Conservation (phyloP, 176 grass and related monocot genomes). For the Oryza coarctata region DNA sequence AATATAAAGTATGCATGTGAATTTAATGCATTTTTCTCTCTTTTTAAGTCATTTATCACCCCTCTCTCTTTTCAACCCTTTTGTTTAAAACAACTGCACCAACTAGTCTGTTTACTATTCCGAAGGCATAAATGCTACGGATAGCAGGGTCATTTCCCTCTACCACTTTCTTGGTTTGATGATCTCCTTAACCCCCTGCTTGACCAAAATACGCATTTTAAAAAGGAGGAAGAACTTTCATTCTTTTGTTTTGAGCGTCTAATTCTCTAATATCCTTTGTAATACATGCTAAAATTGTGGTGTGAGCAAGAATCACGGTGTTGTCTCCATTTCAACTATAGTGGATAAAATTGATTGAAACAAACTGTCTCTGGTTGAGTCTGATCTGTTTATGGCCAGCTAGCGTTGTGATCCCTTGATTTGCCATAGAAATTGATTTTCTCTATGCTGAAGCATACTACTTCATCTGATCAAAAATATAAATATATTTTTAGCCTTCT, state of each 20-base stretch:
- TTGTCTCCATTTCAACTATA: not conserved
- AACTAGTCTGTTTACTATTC: not conserved
- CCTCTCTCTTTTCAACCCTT: not conserved
- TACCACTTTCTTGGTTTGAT: not conserved
- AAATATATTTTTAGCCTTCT: not conserved
- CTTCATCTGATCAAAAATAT: not conserved
- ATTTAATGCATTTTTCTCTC: not conserved
- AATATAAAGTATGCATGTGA: not conserved
- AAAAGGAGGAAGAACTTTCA: not conserved
- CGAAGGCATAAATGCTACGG: not conserved
- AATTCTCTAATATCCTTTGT: not conserved
- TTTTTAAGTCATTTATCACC: not conserved
- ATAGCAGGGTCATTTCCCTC: not conserved
- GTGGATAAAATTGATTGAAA: conserved; percentile 4
- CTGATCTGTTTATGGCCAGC: not conserved
- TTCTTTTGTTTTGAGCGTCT: not conserved
- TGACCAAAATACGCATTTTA: not conserved
- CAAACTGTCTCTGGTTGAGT: not conserved
- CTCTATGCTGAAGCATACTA: not conserved
- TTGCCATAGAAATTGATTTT: not conserved
- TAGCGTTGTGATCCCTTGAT: too few species aligned
- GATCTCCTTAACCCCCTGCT: not conserved
- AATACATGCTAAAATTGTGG: not conserved
- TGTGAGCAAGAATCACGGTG: not conserved
- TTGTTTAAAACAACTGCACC: not conserved